phyloP scores from a whole-genome alignment of 192 early-diverging fungal genomes.

The Backusella psychrophila region DNA sequence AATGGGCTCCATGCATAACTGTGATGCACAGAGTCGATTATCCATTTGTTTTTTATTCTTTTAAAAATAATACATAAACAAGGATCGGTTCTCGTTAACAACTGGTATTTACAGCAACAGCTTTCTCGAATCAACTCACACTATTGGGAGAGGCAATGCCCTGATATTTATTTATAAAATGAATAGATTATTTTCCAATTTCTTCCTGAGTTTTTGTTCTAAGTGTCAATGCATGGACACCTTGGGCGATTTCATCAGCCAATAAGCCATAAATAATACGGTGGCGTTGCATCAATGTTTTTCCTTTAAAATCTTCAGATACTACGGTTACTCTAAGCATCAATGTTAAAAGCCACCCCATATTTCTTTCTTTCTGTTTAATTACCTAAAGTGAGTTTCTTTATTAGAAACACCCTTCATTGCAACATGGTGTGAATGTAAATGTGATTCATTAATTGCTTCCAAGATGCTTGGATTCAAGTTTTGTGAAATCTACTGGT shows the following conservation, averaged over 20 bases:
- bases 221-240: constrained; percentile 77
- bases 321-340: constrained; percentile 54
- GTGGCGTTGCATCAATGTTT: constrained; percentile 59
- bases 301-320: constrained; percentile 58
- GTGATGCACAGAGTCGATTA: no score
- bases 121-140: no score
- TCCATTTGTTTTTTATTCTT: no score
- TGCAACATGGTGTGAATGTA: constrained; percentile 80
- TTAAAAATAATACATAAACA: no score
- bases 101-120: no score
- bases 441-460: constrained; percentile 75
- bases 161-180: neutral
- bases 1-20: no score
- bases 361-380: neutral
- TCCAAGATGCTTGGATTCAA: constrained; percentile 60
- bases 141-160: no score
- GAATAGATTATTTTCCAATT: constrained; percentile 34
- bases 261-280: constrained; percentile 69
- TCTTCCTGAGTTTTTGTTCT: constrained; percentile 77
- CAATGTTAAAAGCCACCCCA: neutral
- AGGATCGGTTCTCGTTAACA: no score
- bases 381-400: constrained; percentile 83
- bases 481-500: constrained; percentile 20
- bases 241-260: constrained; percentile 66
- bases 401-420: constrained; percentile 77